Evolutionary conservation across 1,139 yeast genomes (phyloP).

Genomic region (Suzukiozyma palmioleophila): DNA sequence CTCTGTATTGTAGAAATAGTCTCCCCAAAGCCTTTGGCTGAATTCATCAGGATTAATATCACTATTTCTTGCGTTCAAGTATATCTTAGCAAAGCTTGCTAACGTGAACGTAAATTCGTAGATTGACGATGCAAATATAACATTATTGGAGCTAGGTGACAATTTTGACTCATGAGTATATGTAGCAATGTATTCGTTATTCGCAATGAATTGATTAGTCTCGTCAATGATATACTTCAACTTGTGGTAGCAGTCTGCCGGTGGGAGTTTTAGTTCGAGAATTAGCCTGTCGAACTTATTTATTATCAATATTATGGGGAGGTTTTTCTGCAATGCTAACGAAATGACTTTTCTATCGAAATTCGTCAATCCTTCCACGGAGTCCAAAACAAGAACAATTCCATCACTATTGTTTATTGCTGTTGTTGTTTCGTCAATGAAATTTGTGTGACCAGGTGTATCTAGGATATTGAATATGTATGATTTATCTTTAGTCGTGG

Average conservation of each 20-base stretch:
- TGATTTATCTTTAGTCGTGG: constrained; percentile 53
- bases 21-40: constrained; percentile 71
- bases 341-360: constrained; percentile 47
- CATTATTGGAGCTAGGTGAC: constrained; percentile 65
- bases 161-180: constrained; percentile 29
- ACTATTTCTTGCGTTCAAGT: constrained; percentile 28
- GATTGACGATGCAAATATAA: constrained; percentile 67
- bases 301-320: constrained; percentile 58
- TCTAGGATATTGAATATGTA: constrained; percentile 64
- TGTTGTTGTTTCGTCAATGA: constrained; percentile 66
- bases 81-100: constrained; percentile 57
- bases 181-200: constrained; percentile 18
- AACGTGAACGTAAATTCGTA: constrained; percentile 64
- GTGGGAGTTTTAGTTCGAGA: constrained; percentile 72
- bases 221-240: constrained; percentile 58
- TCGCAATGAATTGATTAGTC: constrained; percentile 49
- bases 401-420: constrained; percentile 62
- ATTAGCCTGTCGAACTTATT: constrained; percentile 83
- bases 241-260: constrained; percentile 68
- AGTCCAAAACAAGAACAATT: constrained; percentile 71
- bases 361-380: constrained; percentile 71
- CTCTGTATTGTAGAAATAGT: constrained; percentile 47
- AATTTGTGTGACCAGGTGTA: constrained; percentile 89
- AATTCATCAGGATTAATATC: constrained; percentile 40
- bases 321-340: constrained; percentile 42